Percentiles rank a stretch among this genome's conserved stretches.
Evolutionary conservation across 129 eudicot species (phyloP).

Genomic region (sunflower (Helianthus annuus)): HanXRQr2.0-SUNRISE NC_035439.2:129220049-129220548

Average conservation of each 20-base stretch:
- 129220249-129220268: conserved; percentile 42
- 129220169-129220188: conserved; percentile 30
- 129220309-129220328: conserved; percentile 8
- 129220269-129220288: conserved; percentile 22
- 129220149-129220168: background rate
- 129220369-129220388: conserved; percentile 17
- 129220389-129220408: conserved; percentile 11
- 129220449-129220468: conserved; percentile 37
- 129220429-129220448: conserved; percentile 39
- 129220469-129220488: conserved; percentile 26
- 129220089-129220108: too few species aligned
- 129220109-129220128: too few species aligned
- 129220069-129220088: too few species aligned
- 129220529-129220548: too few species aligned
- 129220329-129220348: conserved; percentile 32
- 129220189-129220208: conserved; percentile 21
- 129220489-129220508: conserved; percentile 9
- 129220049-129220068: background rate
- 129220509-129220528: background rate
- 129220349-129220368: background rate
- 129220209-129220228: too few species aligned
- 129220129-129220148: conserved; percentile 6
- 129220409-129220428: conserved; percentile 40
- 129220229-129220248: conserved; percentile 12
- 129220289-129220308: conserved; percentile 17